phyloP scores from a whole-genome alignment of 768 basidiomycete species.

The Rhodosporidiobolus odoratus region DNA sequence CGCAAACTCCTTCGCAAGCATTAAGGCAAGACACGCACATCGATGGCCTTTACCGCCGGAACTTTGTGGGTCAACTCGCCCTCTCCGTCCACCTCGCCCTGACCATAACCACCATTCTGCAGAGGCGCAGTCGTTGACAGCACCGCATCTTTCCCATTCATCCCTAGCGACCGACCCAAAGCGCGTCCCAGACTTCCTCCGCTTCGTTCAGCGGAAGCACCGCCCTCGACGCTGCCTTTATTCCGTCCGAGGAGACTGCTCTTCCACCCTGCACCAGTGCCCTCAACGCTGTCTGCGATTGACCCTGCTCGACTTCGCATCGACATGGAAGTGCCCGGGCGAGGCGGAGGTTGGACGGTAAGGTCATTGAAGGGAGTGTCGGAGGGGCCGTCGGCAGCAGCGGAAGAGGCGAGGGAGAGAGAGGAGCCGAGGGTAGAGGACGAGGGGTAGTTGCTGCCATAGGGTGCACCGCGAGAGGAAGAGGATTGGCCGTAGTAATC shows the following conservation, averaged over 20 bases:
- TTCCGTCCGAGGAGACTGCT: background rate
- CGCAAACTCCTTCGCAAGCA: no score
- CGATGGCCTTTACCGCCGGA: background rate
- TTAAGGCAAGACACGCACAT: background rate
- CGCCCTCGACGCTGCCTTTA: background rate
- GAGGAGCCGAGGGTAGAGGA: background rate
- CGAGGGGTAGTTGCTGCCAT: background rate
- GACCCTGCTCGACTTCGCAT: conserved; percentile 11
- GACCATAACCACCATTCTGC: background rate
- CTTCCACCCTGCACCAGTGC: conserved; percentile 3
- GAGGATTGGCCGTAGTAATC: background rate
- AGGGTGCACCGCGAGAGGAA: background rate
- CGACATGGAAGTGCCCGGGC: conserved; percentile 24
- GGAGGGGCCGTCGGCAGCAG: background rate
- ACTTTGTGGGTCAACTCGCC: conserved; percentile 10
- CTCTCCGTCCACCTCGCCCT: background rate
- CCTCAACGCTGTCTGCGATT: background rate
- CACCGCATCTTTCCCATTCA: background rate
- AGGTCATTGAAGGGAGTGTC: background rate
- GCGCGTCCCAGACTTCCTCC: background rate
- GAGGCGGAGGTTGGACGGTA: background rate
- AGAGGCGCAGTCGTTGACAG: background rate
- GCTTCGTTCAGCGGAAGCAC: background rate
- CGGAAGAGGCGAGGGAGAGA: background rate
- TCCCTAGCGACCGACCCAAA: background rate